Conservation (phyloP, 2,329 filamentous ascomycete species). For the Phoma sp. region DNA sequence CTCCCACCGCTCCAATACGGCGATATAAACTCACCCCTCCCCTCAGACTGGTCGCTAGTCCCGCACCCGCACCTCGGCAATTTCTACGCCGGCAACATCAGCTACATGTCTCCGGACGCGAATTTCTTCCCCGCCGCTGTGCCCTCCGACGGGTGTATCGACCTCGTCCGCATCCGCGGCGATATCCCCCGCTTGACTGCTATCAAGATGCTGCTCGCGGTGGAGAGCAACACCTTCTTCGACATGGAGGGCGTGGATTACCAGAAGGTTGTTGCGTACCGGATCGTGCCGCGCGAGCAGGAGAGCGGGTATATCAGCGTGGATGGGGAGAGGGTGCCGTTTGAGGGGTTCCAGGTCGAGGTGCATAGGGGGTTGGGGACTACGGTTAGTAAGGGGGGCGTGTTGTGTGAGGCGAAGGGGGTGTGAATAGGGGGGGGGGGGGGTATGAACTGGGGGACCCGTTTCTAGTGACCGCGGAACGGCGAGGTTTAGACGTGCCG, state of each 20-base stretch:
- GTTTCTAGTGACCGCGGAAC: too few species aligned
- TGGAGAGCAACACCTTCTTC: conserved; percentile 78
- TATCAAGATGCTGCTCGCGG: conserved; percentile 71
- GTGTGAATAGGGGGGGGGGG: too few species aligned
- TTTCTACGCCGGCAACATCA: conserved; percentile 95
- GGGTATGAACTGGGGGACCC: too few species aligned
- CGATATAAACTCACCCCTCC: conserved; percentile 77
- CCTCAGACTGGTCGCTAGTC: conserved; percentile 75
- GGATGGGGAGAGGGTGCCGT: conserved; percentile 87
- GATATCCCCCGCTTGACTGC: conserved; percentile 71
- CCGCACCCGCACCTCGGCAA: conserved; percentile 82
- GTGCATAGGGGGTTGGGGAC: conserved; percentile 82
- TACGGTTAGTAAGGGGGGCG: conserved; percentile 76
- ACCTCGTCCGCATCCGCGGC: conserved; percentile 81
- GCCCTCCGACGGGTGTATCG: conserved; percentile 83
- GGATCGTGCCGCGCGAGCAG: conserved; percentile 73
- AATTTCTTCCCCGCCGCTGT: conserved; percentile 88
- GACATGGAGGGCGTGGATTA: conserved; percentile 79
- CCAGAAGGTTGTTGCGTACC: conserved; percentile 84
- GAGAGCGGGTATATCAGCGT: conserved; percentile 84
- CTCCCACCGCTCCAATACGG: conserved; percentile 80
- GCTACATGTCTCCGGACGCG: conserved; percentile 83
- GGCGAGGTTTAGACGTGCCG: too few species aligned
- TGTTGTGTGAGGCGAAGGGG: conserved; percentile 69
- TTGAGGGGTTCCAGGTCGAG: conserved; percentile 90